phyloP scores from a whole-genome alignment of 768 basidiomycete genomes.

The Macrolepiota albuminosa region DNA sequence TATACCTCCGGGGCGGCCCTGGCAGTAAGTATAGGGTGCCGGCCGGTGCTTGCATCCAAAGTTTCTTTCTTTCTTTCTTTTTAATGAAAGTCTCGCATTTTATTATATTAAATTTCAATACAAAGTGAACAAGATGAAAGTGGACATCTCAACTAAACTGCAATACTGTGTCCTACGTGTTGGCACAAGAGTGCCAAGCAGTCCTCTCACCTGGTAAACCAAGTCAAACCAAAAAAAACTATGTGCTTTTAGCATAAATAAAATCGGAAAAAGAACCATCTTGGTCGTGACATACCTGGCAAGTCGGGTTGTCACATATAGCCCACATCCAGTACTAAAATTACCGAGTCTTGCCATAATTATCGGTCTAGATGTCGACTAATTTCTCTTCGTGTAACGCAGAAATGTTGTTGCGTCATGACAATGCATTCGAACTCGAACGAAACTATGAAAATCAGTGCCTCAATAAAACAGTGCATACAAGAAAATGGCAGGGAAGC shows the following conservation, averaged over 20 bases:
- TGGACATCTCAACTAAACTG: conserved; percentile 67
- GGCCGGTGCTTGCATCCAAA: too few relatives aligned
- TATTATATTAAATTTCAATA: too few relatives aligned
- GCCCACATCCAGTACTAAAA: neutral
- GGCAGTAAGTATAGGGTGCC: conserved; percentile 95
- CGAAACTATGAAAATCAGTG: too few relatives aligned
- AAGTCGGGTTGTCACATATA: conserved; percentile 50
- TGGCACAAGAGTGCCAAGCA: conserved; percentile 77
- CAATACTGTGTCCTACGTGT: conserved; percentile 87
- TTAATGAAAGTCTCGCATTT: too few relatives aligned
- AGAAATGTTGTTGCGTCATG: conserved; percentile 90
- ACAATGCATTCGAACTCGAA: conserved; percentile 70
- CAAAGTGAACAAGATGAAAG: too few relatives aligned
- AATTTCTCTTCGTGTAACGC: conserved; percentile 92
- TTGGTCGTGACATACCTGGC: conserved; percentile 88
- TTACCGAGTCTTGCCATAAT: neutral
- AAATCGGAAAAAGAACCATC: conserved; percentile 80
- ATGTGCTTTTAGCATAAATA: conserved; percentile 91
- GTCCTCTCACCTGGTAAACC: conserved; percentile 93
- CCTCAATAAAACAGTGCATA: too few relatives aligned
- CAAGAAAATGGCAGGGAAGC: too few relatives aligned
- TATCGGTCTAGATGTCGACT: conserved; percentile 86
- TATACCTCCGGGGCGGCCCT: conserved; percentile 98
- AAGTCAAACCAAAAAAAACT: conserved; percentile 74
- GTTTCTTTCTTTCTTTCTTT: too few relatives aligned